Evolutionary conservation across 2,329 filamentous ascomycete species (phyloP), one percentile per base, ranked within the genome.

Genomic region (Colletotrichum sidae): DNA sequence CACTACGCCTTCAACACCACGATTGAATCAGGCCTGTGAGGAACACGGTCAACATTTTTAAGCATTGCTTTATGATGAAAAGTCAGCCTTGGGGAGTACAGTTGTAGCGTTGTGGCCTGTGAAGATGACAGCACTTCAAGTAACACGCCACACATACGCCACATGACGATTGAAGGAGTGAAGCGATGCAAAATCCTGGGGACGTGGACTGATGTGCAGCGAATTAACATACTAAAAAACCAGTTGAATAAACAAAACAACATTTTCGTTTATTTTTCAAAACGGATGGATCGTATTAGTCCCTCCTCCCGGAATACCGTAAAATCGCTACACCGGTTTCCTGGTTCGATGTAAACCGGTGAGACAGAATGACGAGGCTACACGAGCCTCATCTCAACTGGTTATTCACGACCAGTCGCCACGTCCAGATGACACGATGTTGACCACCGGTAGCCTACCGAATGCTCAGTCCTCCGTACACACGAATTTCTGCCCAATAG

Each of bases 351-450:
- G 4, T 25, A 25, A 25, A 25, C 3, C 6, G 44, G 25, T 46
- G 15, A 46, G 15, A n/a, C 25, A 17, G 13, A 51, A 15, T 34
- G 38, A 34, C 55, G 35, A 17, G 54, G 54, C 37, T 41, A 9
- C 35, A 25, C 46, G 25, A 51, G 55, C 46, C 55, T 51, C 55
- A 51, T 50, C 46, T 33, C n/a, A 44, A 51, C 46, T 33, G 44
- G 51, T n/a, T 6, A 13, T 35, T 33, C 8, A 6, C 37, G 2
- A n/a, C 55, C 55, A 44, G 25, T 58, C 38, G 46, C 38, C 38
- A 9, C 41, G 38, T 11, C 38, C 38, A 37, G 55, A 47, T 44
- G 46, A 58, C 35, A 38, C 41, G 13, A 51, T 50, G 1, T 46
- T 45, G 46, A 51, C 38, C 46, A 35, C 35, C 38, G 38, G 33